Base-by-base conservation (phyloP, 331 rosid genomes). In the Quercus phellos region DNA sequence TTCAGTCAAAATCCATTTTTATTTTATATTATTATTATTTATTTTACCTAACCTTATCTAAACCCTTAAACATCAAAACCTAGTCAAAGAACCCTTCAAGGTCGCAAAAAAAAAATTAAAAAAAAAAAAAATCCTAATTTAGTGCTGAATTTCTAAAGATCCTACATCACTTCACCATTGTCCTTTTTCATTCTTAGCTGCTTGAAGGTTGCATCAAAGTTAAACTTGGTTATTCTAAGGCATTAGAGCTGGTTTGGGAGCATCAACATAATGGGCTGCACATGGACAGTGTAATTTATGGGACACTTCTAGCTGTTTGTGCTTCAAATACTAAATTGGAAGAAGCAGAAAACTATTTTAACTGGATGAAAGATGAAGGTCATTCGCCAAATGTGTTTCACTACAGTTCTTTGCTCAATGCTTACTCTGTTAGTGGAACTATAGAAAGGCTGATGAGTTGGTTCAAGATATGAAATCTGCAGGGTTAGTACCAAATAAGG, bases 401-500 rank as follows among this genome's bases (percentile, higher is more conserved):
- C 66, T 94, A 89, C 70, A 89, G 97, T 88, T 89, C 97, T 72
- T 83, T 94, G 89, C 87, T 94, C 71, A 94, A 94, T 86, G 97
- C 97, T 63, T 88, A 90, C 83, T 88, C 98, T 55, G 74, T 74
- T 3, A 22, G 78, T 50, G 95, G 97, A 75, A 92, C 88, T 82
- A 88, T 80, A 78, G 83, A 82, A 92, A 89, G 88, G 95, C 97
- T 55, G 89, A 90, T 79, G 77, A 30, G 64, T 74, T 94, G 87
- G 63, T 94, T 77, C 91, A 83, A 77, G 83, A 89, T 77, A 92
- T 94, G 94, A 88, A 87, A 88, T 89, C 88, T 72, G 92, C 84
- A 68, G 98, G 97, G 89, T 83, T 94, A 92, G 91, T 87, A 83
- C 98, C 98, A 77, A 94, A 94, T 84, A 90, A 94, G 98, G 98